Evolutionary conservation across 805 yeast species (phyloP).

Genomic region (Priceomyces medius): DNA sequence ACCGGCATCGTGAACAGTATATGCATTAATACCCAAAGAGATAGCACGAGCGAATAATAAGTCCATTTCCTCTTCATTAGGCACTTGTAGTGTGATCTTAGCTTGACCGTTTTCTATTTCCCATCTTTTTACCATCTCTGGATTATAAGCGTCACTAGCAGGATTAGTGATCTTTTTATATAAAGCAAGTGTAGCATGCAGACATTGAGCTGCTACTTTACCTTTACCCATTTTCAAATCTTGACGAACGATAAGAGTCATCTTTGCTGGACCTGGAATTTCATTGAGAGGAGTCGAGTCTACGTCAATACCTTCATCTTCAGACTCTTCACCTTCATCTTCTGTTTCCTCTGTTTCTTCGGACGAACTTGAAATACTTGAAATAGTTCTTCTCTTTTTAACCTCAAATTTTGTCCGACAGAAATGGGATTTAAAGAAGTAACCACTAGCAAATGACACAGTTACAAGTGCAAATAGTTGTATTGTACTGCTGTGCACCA

Average conservation of each 20-base stretch:
- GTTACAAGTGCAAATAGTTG: not conserved
- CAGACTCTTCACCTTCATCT: conserved; percentile 40
- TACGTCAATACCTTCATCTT: conserved; percentile 53
- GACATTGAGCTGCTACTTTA: conserved; percentile 95
- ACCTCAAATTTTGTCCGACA: not conserved
- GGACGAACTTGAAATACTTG: not conserved
- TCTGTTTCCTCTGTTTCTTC: not conserved
- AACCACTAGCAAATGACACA: conserved; percentile 1
- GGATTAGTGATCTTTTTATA: conserved; percentile 65
- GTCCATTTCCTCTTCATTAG: conserved; percentile 69
- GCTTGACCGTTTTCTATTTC: conserved; percentile 80
- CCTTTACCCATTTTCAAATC: conserved; percentile 94
- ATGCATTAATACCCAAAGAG: conserved; percentile 72
- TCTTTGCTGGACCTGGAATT: conserved; percentile 74
- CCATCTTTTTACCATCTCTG: conserved; percentile 73
- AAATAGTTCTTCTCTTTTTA: not conserved
- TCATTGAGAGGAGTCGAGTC: conserved; percentile 61
- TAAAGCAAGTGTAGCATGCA: conserved; percentile 94
- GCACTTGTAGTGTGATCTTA: conserved; percentile 80
- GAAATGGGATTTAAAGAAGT: not conserved
- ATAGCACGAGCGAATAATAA: conserved; percentile 77
- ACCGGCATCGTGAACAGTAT: conserved; percentile 92
- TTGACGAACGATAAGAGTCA: conserved; percentile 85
- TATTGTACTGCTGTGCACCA: not conserved
- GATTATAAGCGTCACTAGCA: conserved; percentile 54